Evolutionary conservation across 2,329 filamentous ascomycete genomes (phyloP).

Genomic region (Fusarium paranaense): DNA sequence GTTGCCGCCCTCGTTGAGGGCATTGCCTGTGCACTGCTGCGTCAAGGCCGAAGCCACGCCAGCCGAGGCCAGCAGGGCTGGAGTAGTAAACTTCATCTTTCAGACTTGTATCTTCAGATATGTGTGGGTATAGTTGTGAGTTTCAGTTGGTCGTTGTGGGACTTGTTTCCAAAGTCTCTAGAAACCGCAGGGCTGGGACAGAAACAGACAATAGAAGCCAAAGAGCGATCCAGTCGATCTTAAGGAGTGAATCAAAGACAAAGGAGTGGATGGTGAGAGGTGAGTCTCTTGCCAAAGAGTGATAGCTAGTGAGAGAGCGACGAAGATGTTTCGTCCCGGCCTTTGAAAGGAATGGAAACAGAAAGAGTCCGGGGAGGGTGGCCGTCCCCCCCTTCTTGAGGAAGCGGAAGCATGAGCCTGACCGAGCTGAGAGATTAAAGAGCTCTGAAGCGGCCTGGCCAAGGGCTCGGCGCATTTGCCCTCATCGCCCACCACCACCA

Average conservation of each 20-base stretch:
- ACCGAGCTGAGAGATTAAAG: constrained; percentile 33
- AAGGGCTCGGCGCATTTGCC: constrained; percentile 12
- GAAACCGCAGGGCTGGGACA: background rate
- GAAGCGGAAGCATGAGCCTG: background rate
- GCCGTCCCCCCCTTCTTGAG: background rate
- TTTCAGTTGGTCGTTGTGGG: constrained; percentile 1
- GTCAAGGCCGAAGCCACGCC: constrained; percentile 47
- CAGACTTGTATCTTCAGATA: background rate
- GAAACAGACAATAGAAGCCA: constrained; percentile 16
- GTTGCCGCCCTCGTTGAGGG: constrained; percentile 63
- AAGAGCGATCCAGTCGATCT: constrained; percentile 28
- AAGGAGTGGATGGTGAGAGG: constrained; percentile 35
- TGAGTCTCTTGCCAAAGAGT: constrained; percentile 19
- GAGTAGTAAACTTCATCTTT: constrained; percentile 48
- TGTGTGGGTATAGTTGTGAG: background rate
- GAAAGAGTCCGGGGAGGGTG: background rate
- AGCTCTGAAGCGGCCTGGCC: constrained; percentile 8
- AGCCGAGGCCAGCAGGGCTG: constrained; percentile 44
- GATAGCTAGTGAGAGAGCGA: constrained; percentile 17
- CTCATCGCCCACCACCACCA: constrained; percentile 8
- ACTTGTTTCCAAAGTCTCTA: constrained; percentile 1
- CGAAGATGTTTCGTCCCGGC: constrained; percentile 31
- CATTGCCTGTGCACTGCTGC: constrained; percentile 51
- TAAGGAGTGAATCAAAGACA: constrained; percentile 29
- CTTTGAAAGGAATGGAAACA: constrained; percentile 30